Percentiles rank a stretch among this genome's conserved stretches.
Conservation (phyloP, 305 asterid genomes). For the Fraxinus velutina region DNA sequence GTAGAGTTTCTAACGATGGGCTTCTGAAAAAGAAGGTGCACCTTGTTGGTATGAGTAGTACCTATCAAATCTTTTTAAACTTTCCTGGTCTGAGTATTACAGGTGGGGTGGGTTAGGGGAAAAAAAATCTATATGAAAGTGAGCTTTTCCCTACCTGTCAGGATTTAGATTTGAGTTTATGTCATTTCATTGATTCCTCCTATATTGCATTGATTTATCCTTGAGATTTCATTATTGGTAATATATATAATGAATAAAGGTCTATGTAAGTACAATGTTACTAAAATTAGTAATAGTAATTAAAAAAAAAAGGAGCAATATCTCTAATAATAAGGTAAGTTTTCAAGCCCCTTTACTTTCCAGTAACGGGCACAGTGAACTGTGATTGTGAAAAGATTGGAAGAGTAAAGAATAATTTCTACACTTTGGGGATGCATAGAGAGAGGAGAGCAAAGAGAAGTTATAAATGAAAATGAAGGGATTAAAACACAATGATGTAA, state of each 20-base stretch:
- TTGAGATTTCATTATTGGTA: neutral
- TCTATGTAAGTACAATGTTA: neutral
- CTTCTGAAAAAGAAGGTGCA: no score
- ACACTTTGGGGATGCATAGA: neutral
- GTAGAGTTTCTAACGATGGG: no score
- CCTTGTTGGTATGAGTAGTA: no score
- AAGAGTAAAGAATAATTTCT: neutral
- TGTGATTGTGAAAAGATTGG: neutral
- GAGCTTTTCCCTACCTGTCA: neutral
- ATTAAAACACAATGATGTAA: neutral
- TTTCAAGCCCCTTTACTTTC: neutral
- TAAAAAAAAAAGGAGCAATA: neutral
- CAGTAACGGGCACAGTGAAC: neutral
- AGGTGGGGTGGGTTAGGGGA: neutral
- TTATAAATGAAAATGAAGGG: neutral
- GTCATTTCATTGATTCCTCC: neutral
- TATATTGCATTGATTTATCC: neutral
- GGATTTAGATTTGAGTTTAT: neutral
- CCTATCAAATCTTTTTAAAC: no score
- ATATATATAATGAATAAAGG: neutral
- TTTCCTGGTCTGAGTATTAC: no score
- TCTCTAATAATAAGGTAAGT: neutral
- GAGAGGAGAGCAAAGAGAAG: neutral
- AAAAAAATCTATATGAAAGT: neutral
- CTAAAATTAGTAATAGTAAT: neutral